Evolutionary conservation across 2,329 filamentous ascomycete genomes (phyloP).

Genomic region (Xylaria sp.): DNA sequence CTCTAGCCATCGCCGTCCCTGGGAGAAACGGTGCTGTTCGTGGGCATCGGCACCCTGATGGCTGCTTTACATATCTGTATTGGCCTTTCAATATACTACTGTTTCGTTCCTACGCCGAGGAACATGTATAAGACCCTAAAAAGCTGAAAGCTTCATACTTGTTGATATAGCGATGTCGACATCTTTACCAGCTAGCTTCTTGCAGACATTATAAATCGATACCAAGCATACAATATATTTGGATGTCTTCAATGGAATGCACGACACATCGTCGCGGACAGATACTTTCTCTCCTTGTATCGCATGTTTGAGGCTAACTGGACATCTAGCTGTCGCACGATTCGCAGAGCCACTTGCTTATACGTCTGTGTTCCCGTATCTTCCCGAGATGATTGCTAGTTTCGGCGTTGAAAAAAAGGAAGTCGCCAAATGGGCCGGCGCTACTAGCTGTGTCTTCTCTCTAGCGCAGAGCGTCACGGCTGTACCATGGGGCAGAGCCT

Average conservation of each 20-base stretch:
- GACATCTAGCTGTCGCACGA: constrained; percentile 67
- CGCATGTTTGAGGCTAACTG: constrained; percentile 38
- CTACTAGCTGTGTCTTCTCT: constrained; percentile 73
- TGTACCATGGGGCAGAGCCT: constrained; percentile 74
- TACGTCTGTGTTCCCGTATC: constrained; percentile 71
- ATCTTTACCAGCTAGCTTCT: constrained; percentile 27
- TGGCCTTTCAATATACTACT: constrained; percentile 21
- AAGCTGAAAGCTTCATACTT: constrained; percentile 15
- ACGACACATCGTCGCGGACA: constrained; percentile 18
- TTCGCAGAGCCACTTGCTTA: constrained; percentile 76
- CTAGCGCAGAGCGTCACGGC: constrained; percentile 72
- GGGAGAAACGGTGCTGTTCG: background rate
- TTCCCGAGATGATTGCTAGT: constrained; percentile 81
- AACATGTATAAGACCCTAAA: background rate
- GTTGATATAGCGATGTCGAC: constrained; percentile 28
- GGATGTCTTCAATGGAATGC: background rate
- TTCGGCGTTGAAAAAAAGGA: constrained; percentile 73
- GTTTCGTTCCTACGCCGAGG: constrained; percentile 4
- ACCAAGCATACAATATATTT: constrained; percentile 5
- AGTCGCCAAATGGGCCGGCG: constrained; percentile 79
- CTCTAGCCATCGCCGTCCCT: background rate
- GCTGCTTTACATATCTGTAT: constrained; percentile 14
- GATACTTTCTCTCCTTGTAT: constrained; percentile 29
- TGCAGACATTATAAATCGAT: constrained; percentile 14
- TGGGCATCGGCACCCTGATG: background rate